Evolutionary conservation across 2,329 filamentous ascomycete genomes (phyloP), one percentile per base, ranked within the genome.

Genomic region (Pleomassaria siparia): DNA sequence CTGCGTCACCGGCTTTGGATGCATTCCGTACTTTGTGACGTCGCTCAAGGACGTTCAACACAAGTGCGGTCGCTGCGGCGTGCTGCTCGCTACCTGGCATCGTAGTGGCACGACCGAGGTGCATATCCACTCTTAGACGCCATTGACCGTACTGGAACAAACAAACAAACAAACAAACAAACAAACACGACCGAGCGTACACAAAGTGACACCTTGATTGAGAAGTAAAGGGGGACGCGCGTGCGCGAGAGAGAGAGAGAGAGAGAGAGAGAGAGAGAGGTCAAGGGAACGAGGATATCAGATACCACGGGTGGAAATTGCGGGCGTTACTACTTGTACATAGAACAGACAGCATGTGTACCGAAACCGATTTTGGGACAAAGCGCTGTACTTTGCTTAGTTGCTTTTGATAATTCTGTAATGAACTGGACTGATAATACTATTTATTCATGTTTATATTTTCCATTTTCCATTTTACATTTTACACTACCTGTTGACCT

Each of bases 11-110:
- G 75, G 73, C 50, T 55, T 78, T 4, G 74, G 76, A 11, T 80
- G 76, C 53, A 71, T 79, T 37, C 76, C 77, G 0, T 80, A 79
- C 51, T 30, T 77, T 24, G 71, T 78, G 58, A 70, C 69, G 21
- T 71, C 67, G 35, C 63, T 76, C 43, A 80, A 80, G 60, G 74
- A 79, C 44, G 73, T 76, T 3, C 60, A 74, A 51, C 77, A 80
- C 55, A 72, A 71, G 49, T 80, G 77, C 46, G 74, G 74, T 1
- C 66, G 70, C 25, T 80, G 77, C 48, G 72, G 72, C 26, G 65
- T 66, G 1, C 50, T 73, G 46, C 67, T 80, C 37, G 76, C 75
- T 0, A 74, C 70, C 0, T 79, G 74, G 73, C 76, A 79, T 61
- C 71, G 73, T 5, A 77, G 74, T 51, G 76, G 76, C 0, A 69